Conservation (phyloP, 2,329 filamentous ascomycete species). For the Fonsecaea multimorphosa region DNA sequence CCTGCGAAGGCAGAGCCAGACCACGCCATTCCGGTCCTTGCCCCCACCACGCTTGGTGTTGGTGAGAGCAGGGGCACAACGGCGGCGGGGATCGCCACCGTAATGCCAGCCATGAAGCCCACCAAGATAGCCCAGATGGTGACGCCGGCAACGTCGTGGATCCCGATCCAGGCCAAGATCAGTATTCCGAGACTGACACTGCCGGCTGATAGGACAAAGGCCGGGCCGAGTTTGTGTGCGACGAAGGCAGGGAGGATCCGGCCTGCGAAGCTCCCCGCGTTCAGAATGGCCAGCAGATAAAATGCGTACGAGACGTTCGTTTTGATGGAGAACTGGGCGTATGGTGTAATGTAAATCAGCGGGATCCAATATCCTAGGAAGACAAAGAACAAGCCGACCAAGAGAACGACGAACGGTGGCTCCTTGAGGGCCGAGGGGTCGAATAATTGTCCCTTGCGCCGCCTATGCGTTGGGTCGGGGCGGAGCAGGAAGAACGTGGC, state of each 20-base stretch:
- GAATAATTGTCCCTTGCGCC: slow-evolving; percentile 14
- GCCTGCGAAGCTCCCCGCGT: slow-evolving; percentile 18
- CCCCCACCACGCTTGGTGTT: slow-evolving; percentile 15
- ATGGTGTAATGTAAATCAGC: slow-evolving; percentile 18
- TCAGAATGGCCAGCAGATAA: slow-evolving; percentile 20
- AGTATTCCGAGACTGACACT: slow-evolving; percentile 12
- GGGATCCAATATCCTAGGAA: slow-evolving; percentile 21
- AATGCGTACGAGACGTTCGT: slow-evolving; percentile 19
- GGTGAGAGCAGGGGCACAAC: slow-evolving; percentile 19
- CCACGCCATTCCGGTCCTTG: slow-evolving; percentile 22
- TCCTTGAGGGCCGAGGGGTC: slow-evolving; percentile 20
- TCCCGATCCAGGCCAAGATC: slow-evolving; percentile 18
- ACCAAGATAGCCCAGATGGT: slow-evolving; percentile 19
- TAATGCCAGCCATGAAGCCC: slow-evolving; percentile 20
- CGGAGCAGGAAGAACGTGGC: slow-evolving; percentile 19
- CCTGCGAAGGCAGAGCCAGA: slow-evolving; percentile 14
- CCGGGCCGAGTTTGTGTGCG: slow-evolving; percentile 15
- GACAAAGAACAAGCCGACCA: slow-evolving; percentile 17
- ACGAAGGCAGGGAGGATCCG: slow-evolving; percentile 19
- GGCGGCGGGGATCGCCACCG: slow-evolving; percentile 17
- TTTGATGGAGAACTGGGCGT: slow-evolving; percentile 19
- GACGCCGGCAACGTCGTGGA: slow-evolving; percentile 8
- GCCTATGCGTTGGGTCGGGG: slow-evolving; percentile 10
- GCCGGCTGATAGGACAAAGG: slow-evolving; percentile 12
- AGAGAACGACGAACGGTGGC: slow-evolving; percentile 13